These are phyloP conservation scores for Yamadazyma membranifaciens DNA, from an alignment of 1,139 yeast genomes.

Conservation along the genomic window DNA sequence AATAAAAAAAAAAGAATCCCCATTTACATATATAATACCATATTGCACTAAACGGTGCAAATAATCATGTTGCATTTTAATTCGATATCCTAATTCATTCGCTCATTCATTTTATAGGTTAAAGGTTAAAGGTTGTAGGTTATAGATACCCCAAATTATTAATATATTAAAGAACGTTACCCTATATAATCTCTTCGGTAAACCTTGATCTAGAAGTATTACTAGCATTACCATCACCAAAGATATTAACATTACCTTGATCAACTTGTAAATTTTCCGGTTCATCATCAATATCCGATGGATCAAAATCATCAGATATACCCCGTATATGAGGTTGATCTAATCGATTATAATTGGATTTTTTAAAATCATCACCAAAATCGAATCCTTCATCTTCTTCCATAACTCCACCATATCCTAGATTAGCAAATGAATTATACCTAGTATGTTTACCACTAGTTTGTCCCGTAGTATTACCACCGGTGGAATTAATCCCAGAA, in stretches of 20 bases:
- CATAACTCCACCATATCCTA: conserved; percentile 7
- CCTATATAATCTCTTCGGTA: conserved; percentile 22
- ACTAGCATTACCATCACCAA: conserved; percentile 19
- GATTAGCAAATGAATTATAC: conserved; percentile 13
- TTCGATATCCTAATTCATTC: not conserved
- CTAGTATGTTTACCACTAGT: conserved; percentile 15
- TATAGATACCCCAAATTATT: not conserved
- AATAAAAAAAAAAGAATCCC: too few relatives aligned
- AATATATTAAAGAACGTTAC: not conserved
- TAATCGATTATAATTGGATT: conserved; percentile 3
- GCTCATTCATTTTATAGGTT: too few relatives aligned
- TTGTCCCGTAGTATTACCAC: conserved; percentile 15
- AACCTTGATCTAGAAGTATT: conserved; percentile 25
- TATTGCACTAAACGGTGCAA: not conserved
- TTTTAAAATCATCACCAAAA: conserved; percentile 8
- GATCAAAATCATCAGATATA: conserved; percentile 15
- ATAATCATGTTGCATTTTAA: not conserved
- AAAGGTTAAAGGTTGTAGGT: too few relatives aligned
- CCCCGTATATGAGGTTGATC: conserved; percentile 8
- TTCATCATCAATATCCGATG: conserved; percentile 16
- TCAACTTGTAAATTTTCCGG: conserved; percentile 14
- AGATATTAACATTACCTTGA: conserved; percentile 12
- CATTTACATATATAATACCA: too few relatives aligned
- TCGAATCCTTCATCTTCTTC: conserved; percentile 16
- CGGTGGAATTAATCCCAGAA: conserved; percentile 7